These are phyloP conservation scores for Aurantiochytrium sp. DNA, from an alignment of 108 stramenopile species.

Conservation along the genomic window DNA sequence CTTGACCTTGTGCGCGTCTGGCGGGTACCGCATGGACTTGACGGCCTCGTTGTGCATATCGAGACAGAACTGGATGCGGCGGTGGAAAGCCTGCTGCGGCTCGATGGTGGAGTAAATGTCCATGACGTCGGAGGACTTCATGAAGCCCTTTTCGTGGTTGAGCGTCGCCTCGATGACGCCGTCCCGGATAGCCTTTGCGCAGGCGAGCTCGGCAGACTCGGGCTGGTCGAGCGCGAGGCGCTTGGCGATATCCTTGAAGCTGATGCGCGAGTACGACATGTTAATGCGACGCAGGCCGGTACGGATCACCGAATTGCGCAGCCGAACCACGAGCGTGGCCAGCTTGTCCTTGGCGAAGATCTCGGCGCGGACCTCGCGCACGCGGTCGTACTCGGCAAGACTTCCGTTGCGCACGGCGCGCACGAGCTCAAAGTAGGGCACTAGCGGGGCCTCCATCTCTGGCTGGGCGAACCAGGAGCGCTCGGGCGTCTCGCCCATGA, in stretches of 20 bases:
- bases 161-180: slow-evolving; percentile 97
- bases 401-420: slow-evolving; percentile 92
- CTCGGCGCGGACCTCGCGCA: slow-evolving; percentile 63
- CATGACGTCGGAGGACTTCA: slow-evolving; percentile 81
- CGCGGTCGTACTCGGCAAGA: slow-evolving; percentile 73
- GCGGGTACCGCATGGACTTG: slow-evolving; percentile 89
- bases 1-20: slow-evolving; percentile 65
- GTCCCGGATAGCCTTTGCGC: slow-evolving; percentile 94
- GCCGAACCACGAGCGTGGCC: slow-evolving; percentile 81
- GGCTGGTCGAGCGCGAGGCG: slow-evolving; percentile 76
- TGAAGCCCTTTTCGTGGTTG: slow-evolving; percentile 82
- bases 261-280: slow-evolving; percentile 76
- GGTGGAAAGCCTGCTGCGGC: slow-evolving; percentile 93
- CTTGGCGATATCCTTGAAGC: slow-evolving; percentile 82
- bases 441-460: slow-evolving; percentile 70
- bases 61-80: slow-evolving; percentile 93
- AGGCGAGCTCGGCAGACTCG: slow-evolving; percentile 86
- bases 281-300: slow-evolving; percentile 90
- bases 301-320: slow-evolving; percentile 94
- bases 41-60: slow-evolving; percentile 98
- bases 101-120: slow-evolving; percentile 94
- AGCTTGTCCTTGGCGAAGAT: slow-evolving; percentile 75
- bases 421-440: slow-evolving; percentile 84
- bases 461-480: slow-evolving; percentile 70
- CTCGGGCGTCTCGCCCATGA: slow-evolving; percentile 96